Evolutionary conservation across 768 basidiomycete genomes (phyloP), one percentile per base, ranked within the genome.

Genomic region (Naematelia aurantialba): DNA sequence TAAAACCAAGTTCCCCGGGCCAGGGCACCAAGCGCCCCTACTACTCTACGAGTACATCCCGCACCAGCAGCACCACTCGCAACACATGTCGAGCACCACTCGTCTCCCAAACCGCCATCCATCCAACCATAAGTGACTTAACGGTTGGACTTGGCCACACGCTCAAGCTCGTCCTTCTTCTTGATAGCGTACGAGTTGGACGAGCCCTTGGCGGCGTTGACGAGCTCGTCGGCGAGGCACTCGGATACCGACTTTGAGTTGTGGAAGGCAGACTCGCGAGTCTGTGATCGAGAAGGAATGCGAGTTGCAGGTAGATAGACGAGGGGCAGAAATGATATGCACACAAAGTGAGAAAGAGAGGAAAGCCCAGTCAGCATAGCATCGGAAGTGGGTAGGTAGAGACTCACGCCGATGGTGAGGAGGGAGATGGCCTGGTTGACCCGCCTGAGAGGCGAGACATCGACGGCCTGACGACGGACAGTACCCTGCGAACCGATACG

Each of bases 171-270:
- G 80, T 97, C 93, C 83, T 93, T 96, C 89, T 93, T 93, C 91
- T 97, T 98, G 85, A 99, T 99, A 63, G 94, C 94, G 79, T 98
- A 99, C 56, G 94, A 98, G 88, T 99, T 99, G 75, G 93, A 97
- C 51, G 96, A 98, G 66, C 96, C 96, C 83, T 99, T 98, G 67
- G 94, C 96, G 55, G 96, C 96, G 79, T 99, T 99, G 85, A 98
- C 97, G 75, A 98, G 88, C 80, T 99, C 96, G 78, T 98, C 96
- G 61, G 96, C 94, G 54, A 98, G 85, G 81, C 94, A 97, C 82
- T 98, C 94, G 61, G 96, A 92, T 72, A 99, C 88, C 61, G 92
- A 96, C 81, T 99, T 99, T 74, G 97, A 90, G 82, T 99, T 99
- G 81, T 96, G 91, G 91, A 99, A 99, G 54, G 96, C 92, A 47